A percentile compares a stretch with the other conserved stretches of the same genome.
These are phyloP conservation scores for Arachis monticola DNA, from an alignment of 331 rosid genomes.

Conservation along the genomic window DNA sequence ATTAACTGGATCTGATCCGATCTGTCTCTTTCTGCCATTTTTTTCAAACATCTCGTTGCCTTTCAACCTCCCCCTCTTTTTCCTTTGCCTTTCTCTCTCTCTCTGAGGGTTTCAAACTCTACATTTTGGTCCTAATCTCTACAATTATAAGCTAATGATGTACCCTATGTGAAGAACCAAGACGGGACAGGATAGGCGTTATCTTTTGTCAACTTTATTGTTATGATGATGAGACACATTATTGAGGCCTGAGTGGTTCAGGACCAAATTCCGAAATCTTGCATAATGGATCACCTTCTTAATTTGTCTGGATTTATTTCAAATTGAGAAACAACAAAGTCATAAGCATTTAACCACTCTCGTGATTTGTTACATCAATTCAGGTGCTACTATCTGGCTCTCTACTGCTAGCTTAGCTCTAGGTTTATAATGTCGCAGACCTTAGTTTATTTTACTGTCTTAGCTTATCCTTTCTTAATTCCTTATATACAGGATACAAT, in stretches of 20 bases:
- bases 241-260: constrained; percentile 31
- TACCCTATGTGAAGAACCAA: constrained; percentile 17
- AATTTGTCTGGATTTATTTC: constrained; percentile 10
- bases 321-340: not conserved
- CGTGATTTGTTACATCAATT: not conserved
- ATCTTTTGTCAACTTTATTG: constrained; percentile 22
- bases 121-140: constrained; percentile 42
- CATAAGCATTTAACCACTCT: not conserved
- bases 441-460: constrained; percentile 22
- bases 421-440: not conserved
- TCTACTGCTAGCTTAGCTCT: not conserved
- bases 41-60: constrained; percentile 64
- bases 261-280: not conserved
- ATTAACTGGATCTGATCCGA: constrained; percentile 63
- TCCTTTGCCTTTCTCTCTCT: not conserved
- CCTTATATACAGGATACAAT: constrained; percentile 12
- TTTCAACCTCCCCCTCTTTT: constrained; percentile 20
- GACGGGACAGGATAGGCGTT: not conserved
- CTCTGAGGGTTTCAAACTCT: constrained; percentile 57
- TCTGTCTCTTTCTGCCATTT: constrained; percentile 65
- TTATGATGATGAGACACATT: constrained; percentile 25
- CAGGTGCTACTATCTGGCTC: not conserved
- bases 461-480: not conserved
- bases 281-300: not conserved
- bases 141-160: not conserved